Percentiles rank a stretch among this genome's conserved stretches.
These are phyloP conservation scores for Crassisporium funariophilum DNA, from an alignment of 768 basidiomycete species.

Conservation along the genomic window DNA sequence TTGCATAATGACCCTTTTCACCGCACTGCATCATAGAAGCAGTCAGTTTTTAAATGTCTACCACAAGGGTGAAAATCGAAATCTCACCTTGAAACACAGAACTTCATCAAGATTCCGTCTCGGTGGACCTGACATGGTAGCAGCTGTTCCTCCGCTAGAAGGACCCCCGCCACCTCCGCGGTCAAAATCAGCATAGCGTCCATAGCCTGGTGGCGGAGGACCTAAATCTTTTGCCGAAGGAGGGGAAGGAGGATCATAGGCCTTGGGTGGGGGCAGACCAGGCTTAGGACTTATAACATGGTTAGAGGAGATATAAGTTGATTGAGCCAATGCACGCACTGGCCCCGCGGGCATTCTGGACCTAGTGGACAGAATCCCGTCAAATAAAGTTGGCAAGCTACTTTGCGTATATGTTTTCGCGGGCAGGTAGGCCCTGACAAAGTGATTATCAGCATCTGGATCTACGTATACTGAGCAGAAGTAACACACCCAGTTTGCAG, in stretches of 20 bases:
- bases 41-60: background rate
- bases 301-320: slow-evolving; percentile 12
- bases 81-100: slow-evolving; percentile 79
- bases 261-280: slow-evolving; percentile 63
- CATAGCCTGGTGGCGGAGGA: slow-evolving; percentile 91
- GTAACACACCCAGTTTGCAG: slow-evolving; percentile 82
- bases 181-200: slow-evolving; percentile 80
- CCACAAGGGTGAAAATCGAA: background rate
- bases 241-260: slow-evolving; percentile 76
- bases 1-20: slow-evolving; percentile 93
- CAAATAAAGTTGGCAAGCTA: slow-evolving; percentile 88
- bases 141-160: slow-evolving; percentile 24
- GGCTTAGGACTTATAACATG: slow-evolving; percentile 69
- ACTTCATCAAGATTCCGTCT: slow-evolving; percentile 84
- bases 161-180: slow-evolving; percentile 46
- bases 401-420: slow-evolving; percentile 89
- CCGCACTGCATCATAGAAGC: slow-evolving; percentile 68
- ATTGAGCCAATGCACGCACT: slow-evolving; percentile 57
- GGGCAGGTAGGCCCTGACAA: slow-evolving; percentile 79
- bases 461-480: background rate
- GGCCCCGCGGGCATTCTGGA: slow-evolving; percentile 83
- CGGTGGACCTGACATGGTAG: slow-evolving; percentile 34
- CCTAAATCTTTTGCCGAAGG: slow-evolving; percentile 80
- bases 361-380: slow-evolving; percentile 94
- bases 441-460: slow-evolving; percentile 12